A percentile compares a stretch with the other conserved stretches of the same genome.
These are phyloP conservation scores for Immersiella caudata DNA, from an alignment of 495 filamentous ascomycete genomes.

Conservation along the genomic window DNA sequence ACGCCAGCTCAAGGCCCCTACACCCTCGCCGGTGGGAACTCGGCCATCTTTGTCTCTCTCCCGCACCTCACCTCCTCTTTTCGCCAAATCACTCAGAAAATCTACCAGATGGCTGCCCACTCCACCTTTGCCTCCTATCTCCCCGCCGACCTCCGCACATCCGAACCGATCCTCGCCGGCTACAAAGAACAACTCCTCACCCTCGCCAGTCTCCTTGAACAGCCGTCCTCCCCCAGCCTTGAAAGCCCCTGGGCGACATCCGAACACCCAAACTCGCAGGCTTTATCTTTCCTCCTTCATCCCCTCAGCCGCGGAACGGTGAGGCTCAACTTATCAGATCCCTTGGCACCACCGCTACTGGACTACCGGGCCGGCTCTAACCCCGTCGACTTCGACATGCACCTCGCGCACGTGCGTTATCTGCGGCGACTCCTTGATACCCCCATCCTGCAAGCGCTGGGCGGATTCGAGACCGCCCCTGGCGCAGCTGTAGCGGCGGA, in stretches of 20 bases:
- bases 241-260: slow-evolving; percentile 28
- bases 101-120: slow-evolving; percentile 9
- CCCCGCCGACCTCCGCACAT: slow-evolving; percentile 9
- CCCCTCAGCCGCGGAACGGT: slow-evolving; percentile 34
- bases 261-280: slow-evolving; percentile 6
- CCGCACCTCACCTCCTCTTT: slow-evolving; percentile 24
- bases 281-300: slow-evolving; percentile 8
- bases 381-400: slow-evolving; percentile 28
- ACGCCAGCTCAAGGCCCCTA: slow-evolving; percentile 33
- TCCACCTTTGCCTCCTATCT: slow-evolving; percentile 20
- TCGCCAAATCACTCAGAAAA: slow-evolving; percentile 22
- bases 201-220: slow-evolving; percentile 16
- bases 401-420: slow-evolving; percentile 25
- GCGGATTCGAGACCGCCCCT: slow-evolving; percentile 18
- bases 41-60: slow-evolving; percentile 30
- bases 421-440: slow-evolving; percentile 29
- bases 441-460: slow-evolving; percentile 17
- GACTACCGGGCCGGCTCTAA: slow-evolving; percentile 21
- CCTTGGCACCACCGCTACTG: slow-evolving; percentile 10
- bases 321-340: slow-evolving; percentile 35
- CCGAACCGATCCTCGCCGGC: slow-evolving; percentile 17
- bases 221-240: slow-evolving; percentile 20
- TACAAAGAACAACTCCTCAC: slow-evolving; percentile 23
- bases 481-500: slow-evolving; percentile 12
- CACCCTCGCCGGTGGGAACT: slow-evolving; percentile 31